Conservation (phyloP, 257 asterid species). For the Solanum lignicaule region DNA sequence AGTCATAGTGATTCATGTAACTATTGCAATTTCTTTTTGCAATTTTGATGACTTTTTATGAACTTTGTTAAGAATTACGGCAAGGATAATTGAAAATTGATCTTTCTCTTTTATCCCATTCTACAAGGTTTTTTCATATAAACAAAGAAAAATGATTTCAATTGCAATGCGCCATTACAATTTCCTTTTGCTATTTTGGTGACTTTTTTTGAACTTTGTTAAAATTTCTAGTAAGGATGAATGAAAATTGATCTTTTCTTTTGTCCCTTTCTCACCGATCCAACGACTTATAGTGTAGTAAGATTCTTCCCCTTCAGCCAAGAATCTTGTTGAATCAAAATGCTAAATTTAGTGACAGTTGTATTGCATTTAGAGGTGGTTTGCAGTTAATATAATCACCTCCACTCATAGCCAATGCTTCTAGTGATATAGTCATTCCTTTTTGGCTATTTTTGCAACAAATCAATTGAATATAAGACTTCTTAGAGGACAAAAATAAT, state of each 20-base stretch:
- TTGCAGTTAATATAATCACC: constrained; percentile 4
- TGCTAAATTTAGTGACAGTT: no score
- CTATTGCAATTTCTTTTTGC: not conserved
- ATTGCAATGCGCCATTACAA: not conserved
- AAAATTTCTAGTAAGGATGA: no score
- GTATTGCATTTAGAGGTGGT: no score
- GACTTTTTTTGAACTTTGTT: no score
- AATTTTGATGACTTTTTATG: not conserved
- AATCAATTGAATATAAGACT: not conserved
- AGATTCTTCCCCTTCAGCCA: no score
- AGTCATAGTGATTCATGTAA: not conserved
- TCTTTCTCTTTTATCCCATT: not conserved
- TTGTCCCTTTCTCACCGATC: no score
- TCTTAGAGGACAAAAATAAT: not conserved
- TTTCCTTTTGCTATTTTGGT: not conserved
- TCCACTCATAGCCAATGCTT: constrained; percentile 48
- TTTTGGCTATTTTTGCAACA: not conserved
- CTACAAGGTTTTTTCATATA: not conserved
- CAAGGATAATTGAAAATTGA: not conserved
- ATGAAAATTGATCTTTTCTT: no score
- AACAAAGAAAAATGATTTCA: not conserved
- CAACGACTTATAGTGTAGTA: no score
- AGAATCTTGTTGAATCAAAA: no score
- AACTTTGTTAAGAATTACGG: not conserved
- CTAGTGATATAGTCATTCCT: constrained; percentile 22